A percentile compares a stretch with the other conserved stretches of the same genome.
phyloP scores from a whole-genome alignment of 2,329 filamentous ascomycete genomes.

The Aspergillus flavus region DNA sequence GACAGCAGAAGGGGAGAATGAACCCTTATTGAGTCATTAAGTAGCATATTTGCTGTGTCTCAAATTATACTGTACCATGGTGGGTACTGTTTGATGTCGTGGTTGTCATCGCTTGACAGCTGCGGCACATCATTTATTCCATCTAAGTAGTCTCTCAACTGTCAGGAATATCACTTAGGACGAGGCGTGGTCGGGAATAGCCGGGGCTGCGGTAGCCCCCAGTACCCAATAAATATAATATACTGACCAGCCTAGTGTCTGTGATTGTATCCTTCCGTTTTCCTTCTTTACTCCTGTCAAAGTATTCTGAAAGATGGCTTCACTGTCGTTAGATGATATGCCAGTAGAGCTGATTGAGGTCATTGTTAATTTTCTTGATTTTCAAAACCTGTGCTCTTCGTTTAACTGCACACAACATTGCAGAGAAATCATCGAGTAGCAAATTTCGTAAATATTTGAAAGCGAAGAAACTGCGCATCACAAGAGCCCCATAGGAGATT shows the following conservation, averaged over 20 bases:
- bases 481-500: not conserved
- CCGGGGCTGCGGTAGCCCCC: too few species aligned
- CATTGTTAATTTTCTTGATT: not conserved
- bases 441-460: not conserved
- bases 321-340: not conserved
- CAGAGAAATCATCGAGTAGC: not conserved
- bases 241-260: too few species aligned
- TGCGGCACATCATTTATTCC: too few species aligned
- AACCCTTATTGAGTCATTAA: not conserved
- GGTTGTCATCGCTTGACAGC: not conserved
- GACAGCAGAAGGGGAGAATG: not conserved
- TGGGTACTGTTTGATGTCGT: not conserved
- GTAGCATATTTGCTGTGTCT: not conserved
- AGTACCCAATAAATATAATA: too few species aligned
- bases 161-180: too few species aligned
- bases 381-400: slow-evolving; percentile 5
- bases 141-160: too few species aligned
- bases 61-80: not conserved
- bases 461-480: not conserved
- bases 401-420: not conserved
- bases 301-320: not conserved
- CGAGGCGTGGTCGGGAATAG: too few species aligned
- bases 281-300: too few species aligned
- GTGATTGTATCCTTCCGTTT: too few species aligned
- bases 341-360: slow-evolving; percentile 5